phyloP scores from a whole-genome alignment of 75 land plant species.

The Cunninghamia lanceolata region DNA sequence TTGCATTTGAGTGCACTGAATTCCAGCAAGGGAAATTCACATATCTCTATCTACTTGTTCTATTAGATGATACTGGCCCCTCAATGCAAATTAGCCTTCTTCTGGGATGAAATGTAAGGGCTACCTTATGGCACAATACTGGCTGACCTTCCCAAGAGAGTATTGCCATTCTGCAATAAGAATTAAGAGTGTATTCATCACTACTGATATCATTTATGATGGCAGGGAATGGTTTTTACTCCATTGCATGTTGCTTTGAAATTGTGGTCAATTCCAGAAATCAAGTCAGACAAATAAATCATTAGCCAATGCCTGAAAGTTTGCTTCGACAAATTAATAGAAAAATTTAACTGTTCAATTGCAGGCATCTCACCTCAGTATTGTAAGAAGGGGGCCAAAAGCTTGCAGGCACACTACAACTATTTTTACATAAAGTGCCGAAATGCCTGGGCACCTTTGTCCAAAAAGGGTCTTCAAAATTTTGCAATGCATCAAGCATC shows the following conservation, averaged over 20 bases:
- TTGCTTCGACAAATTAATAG: not conserved
- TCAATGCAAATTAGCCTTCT: not conserved
- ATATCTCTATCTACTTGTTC: not conserved
- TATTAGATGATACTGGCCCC: not conserved
- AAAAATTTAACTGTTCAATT: not conserved
- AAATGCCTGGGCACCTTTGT: not conserved
- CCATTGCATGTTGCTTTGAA: not conserved
- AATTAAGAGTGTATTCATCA: not conserved
- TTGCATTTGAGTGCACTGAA: not conserved
- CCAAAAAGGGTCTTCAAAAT: not conserved
- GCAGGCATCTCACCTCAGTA: not conserved
- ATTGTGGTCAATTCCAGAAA: not conserved
- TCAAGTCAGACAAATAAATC: not conserved
- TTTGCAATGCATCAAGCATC: not conserved
- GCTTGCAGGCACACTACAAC: not conserved
- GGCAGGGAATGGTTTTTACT: not conserved
- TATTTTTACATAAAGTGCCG: not conserved
- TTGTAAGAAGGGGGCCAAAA: not conserved
- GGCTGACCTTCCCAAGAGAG: not conserved
- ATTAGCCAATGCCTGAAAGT: not conserved
- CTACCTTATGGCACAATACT: not conserved
- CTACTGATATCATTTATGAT: not conserved
- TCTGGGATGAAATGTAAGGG: not conserved
- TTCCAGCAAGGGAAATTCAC: not conserved
- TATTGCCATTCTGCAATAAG: not conserved